Evolutionary conservation across 768 basidiomycete genomes (phyloP).

Genomic region (Lactarius tabidus): DNA sequence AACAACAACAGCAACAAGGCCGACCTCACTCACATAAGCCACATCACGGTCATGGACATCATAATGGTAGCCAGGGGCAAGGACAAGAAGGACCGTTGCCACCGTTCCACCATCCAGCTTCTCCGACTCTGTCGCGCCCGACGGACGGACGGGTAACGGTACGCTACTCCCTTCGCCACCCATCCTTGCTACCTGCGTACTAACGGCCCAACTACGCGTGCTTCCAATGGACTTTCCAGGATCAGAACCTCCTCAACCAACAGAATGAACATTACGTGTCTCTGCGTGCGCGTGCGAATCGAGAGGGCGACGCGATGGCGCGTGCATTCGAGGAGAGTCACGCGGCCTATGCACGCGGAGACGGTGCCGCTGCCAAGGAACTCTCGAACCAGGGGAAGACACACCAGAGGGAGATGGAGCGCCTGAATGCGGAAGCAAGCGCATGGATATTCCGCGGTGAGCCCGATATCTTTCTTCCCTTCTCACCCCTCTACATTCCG

Average conservation of each 20-base stretch:
- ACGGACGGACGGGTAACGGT: constrained; percentile 24
- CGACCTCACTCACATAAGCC: constrained; percentile 27
- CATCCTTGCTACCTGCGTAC: background rate
- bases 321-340: constrained; percentile 66
- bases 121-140: background rate
- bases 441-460: constrained; percentile 82
- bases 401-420: constrained; percentile 74
- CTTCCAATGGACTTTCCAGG: constrained; percentile 31
- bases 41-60: constrained; percentile 22
- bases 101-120: background rate
- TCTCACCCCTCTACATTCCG: background rate
- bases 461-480: constrained; percentile 25
- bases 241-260: constrained; percentile 60
- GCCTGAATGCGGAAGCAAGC: constrained; percentile 74
- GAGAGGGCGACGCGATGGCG: constrained; percentile 78
- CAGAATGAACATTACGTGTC: constrained; percentile 63
- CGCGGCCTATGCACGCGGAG: constrained; percentile 64
- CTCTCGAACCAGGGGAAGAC: constrained; percentile 76
- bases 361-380: constrained; percentile 78
- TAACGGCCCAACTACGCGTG: background rate
- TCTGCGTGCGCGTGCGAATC: constrained; percentile 71
- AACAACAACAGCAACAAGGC: constrained; percentile 14
- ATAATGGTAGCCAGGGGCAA: constrained; percentile 22
- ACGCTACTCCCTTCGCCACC: constrained; percentile 9
- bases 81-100: background rate